Evolutionary conservation across 116 monocot species (phyloP).

Genomic region (Papilionanthe hybrid): DNA sequence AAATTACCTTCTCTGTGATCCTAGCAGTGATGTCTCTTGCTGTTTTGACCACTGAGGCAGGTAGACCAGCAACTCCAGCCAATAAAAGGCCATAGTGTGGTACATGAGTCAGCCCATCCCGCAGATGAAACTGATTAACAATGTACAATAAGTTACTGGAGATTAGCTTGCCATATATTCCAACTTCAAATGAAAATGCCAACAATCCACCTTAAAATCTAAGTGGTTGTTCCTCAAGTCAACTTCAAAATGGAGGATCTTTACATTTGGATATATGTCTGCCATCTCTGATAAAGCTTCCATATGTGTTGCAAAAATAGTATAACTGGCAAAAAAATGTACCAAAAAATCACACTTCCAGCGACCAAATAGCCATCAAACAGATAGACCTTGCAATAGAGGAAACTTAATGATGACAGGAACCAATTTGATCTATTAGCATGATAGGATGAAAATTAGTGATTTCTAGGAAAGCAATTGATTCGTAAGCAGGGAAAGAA

Average conservation of each 20-base stretch:
- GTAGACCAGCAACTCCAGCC: slow-evolving; percentile 75
- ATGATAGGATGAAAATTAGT: background rate
- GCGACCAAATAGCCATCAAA: background rate
- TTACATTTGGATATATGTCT: slow-evolving; percentile 86
- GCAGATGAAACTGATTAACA: slow-evolving; percentile 60
- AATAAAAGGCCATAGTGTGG: slow-evolving; percentile 89
- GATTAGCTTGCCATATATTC: background rate
- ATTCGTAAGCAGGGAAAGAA: background rate
- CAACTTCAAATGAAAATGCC: background rate
- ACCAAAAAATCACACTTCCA: background rate
- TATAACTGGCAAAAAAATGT: slow-evolving; percentile 44
- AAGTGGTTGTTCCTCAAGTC: slow-evolving; percentile 83
- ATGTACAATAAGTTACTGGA: slow-evolving; percentile 1
- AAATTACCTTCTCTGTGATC: slow-evolving; percentile 63
- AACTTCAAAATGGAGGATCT: slow-evolving; percentile 96
- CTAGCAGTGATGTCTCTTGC: slow-evolving; percentile 64
- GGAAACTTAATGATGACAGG: background rate
- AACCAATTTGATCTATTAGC: background rate
- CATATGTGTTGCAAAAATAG: slow-evolving; percentile 96
- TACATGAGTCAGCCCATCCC: slow-evolving; percentile 67
- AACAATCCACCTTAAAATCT: slow-evolving; percentile 73
- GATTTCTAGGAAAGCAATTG: background rate
- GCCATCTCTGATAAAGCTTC: slow-evolving; percentile 74
- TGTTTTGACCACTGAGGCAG: slow-evolving; percentile 72
- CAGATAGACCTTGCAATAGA: background rate